These are phyloP conservation scores for Dichotomocladium elegans DNA, from an alignment of 371 early-diverging fungal genomes.

Conservation along the genomic window DNA sequence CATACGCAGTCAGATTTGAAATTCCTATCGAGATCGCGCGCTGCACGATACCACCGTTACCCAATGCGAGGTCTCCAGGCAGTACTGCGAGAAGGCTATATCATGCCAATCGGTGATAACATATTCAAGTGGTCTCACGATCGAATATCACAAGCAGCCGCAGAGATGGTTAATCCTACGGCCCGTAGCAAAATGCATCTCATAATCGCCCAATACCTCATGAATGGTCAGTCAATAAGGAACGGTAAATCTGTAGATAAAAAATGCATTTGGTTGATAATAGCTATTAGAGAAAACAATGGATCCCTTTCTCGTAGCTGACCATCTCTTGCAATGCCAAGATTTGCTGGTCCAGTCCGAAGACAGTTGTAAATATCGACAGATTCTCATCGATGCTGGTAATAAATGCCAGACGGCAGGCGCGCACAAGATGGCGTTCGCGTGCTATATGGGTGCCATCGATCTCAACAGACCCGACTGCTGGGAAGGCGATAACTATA, in stretches of 20 bases:
- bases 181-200: conserved; percentile 35
- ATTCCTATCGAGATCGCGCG: not conserved
- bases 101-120: conserved; percentile 36
- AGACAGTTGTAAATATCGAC: conserved; percentile 17
- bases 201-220: conserved; percentile 30
- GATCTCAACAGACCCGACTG: conserved; percentile 5
- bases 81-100: conserved; percentile 42
- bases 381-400: conserved; percentile 31
- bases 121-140: conserved; percentile 47
- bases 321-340: conserved; percentile 37
- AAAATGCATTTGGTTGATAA: not conserved
- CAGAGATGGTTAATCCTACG: conserved; percentile 35
- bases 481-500: conserved; percentile 21
- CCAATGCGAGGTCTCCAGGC: conserved; percentile 44
- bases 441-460: conserved; percentile 32
- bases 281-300: not conserved
- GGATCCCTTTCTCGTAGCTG: conserved; percentile 31
- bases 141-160: conserved; percentile 44
- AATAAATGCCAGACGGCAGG: conserved; percentile 33
- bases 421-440: conserved; percentile 36
- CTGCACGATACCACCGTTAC: conserved; percentile 5
- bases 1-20: not conserved
- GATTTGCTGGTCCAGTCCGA: conserved; percentile 10
- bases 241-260: not conserved
- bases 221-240: conserved; percentile 7